Conservation (phyloP, 345 rosid genomes). For the Pistacia atlantica region DNA sequence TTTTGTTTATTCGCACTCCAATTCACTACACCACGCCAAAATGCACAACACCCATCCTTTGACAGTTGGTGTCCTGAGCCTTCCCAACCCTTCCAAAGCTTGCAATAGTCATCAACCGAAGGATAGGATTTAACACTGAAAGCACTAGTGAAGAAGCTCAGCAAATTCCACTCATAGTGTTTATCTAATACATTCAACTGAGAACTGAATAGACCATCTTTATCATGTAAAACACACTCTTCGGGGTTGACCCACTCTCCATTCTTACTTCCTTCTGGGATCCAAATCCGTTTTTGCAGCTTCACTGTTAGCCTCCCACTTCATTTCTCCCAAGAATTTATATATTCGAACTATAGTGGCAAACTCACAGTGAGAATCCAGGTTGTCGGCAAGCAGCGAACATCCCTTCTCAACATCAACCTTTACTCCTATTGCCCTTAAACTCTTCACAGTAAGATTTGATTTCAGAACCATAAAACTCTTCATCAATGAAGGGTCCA, state of each 20-base stretch:
- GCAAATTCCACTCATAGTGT: slow-evolving; percentile 32
- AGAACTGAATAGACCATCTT: slow-evolving; percentile 49
- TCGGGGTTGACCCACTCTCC: slow-evolving; percentile 55
- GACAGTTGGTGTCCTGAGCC: slow-evolving; percentile 33
- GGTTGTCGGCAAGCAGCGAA: slow-evolving; percentile 36
- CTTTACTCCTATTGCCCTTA: slow-evolving; percentile 43
- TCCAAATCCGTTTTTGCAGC: slow-evolving; percentile 44
- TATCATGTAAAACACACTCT: slow-evolving; percentile 52
- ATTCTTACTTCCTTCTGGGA: slow-evolving; percentile 39
- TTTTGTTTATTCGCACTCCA: slow-evolving; percentile 18
- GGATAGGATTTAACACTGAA: slow-evolving; percentile 48
- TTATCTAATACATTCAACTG: slow-evolving; percentile 51
- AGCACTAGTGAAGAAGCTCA: slow-evolving; percentile 41
- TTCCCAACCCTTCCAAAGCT: slow-evolving; percentile 78
- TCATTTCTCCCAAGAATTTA: slow-evolving; percentile 29
- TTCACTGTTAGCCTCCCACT: slow-evolving; percentile 41
- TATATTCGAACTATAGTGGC: slow-evolving; percentile 51
- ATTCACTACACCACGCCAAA: slow-evolving; percentile 51
- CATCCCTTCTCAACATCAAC: slow-evolving; percentile 34
- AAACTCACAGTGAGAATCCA: slow-evolving; percentile 43
- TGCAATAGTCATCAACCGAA: slow-evolving; percentile 51
- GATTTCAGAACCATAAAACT: slow-evolving; percentile 47
- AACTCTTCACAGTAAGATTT: slow-evolving; percentile 43
- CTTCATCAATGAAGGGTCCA: slow-evolving; percentile 79
- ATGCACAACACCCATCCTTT: slow-evolving; percentile 53